Base-by-base conservation (phyloP, 768 basidiomycete species). In the Leucocoprinus birnbaumii region DNA sequence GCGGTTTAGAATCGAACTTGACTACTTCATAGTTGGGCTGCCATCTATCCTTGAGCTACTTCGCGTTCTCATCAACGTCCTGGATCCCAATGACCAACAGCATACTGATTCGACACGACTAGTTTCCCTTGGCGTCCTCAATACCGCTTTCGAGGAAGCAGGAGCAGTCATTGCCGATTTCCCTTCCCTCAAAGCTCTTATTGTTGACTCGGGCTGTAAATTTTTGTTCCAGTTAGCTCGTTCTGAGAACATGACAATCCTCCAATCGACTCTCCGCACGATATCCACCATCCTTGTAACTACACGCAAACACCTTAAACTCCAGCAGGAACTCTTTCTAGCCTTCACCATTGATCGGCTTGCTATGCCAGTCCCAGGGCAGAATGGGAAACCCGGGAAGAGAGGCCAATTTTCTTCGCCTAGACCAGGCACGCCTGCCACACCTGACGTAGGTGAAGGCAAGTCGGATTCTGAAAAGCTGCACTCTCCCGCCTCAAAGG, bases 41-140 rank as follows among this genome's bases (percentile, higher is more conserved):
- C 92, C 94, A 2, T 94, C 97, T 11, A 86, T 97, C 40, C 73
- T 94, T 16, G 96, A 98, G 66, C 85, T 99, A 5, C 77, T 98
- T 34, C 87, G 95, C 2, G 97, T 98, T 31, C 82, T 99, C 53
- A 86, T 98, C 65, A 94, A 96, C 62, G 91, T 99, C 38, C 78
- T 99, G 47, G 94, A 98, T 68, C 97, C 97, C 18, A 89, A 83
- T 61, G 94, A 96, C 66, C 90, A 92, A 60, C 85, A 94, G 51
- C 96, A 98, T 66, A 98, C 97, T 2, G 97, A 98, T 67, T 93
- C 94, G 3, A 97, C 95, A 51, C 86, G 97, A 13, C 77, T 96
- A 7, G 87, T 89, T 52, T 91, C 95, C 0, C 80, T 99, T 21
- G 80, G 88, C 1, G 88, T 95, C 53, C 79, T 99, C 53, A 94